Evolutionary conservation across 371 early-diverging fungal species (phyloP).

Genomic region (Lichtheimia hyalospora): DNA sequence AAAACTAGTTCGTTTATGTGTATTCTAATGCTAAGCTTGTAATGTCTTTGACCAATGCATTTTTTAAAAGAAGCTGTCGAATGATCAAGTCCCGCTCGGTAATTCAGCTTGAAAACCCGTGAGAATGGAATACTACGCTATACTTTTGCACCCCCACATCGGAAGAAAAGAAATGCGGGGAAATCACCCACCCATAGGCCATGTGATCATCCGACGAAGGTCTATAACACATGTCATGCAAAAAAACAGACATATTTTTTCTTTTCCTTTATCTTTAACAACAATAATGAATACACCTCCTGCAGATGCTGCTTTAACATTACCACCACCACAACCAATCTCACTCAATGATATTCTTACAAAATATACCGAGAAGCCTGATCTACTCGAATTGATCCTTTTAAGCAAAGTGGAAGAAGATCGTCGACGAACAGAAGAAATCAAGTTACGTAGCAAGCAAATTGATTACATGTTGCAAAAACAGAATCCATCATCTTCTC

Average conservation of each 20-base stretch:
- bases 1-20: too few relatives aligned
- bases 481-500: constrained; percentile 1
- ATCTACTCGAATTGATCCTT: constrained; percentile 47
- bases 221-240: too few relatives aligned
- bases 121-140: too few relatives aligned
- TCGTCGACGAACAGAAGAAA: constrained; percentile 48
- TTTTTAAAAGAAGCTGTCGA: too few relatives aligned
- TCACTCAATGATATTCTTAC: constrained; percentile 36
- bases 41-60: too few relatives aligned
- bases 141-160: too few relatives aligned
- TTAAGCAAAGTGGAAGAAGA: constrained; percentile 52
- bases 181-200: neutral
- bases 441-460: constrained; percentile 40
- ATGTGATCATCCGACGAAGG: neutral
- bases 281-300: neutral
- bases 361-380: constrained; percentile 39
- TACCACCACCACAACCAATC: neutral
- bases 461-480: constrained; percentile 22
- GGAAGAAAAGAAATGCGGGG: constrained; percentile 1
- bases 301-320: neutral
- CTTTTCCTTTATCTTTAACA: neutral
- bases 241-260: neutral
- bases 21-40: too few relatives aligned
- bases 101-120: too few relatives aligned
- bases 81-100: too few relatives aligned